phyloP scores from a whole-genome alignment of 1,139 yeast genomes.

The Zhuliangozyma parablackwelliae region DNA sequence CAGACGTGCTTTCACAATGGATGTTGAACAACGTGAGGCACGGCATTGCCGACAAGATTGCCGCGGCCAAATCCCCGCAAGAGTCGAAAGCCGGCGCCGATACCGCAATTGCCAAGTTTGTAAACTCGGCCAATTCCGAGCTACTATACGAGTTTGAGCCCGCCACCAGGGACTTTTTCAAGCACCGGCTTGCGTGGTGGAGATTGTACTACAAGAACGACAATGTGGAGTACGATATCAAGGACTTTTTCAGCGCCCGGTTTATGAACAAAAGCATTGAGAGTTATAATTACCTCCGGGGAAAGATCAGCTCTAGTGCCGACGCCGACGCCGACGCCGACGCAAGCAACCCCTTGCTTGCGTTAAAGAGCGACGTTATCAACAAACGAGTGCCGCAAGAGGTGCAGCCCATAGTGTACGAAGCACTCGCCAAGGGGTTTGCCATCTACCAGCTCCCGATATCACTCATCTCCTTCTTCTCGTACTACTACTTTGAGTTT shows the following conservation, averaged over 20 bases:
- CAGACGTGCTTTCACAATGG: constrained; percentile 22
- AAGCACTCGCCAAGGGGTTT: constrained; percentile 27
- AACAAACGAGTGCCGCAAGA: constrained; percentile 24
- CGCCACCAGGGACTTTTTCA: constrained; percentile 25
- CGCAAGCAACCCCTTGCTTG: constrained; percentile 27
- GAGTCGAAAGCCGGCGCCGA: constrained; percentile 6
- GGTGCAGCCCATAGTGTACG: constrained; percentile 37
- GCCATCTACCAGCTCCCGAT: constrained; percentile 39
- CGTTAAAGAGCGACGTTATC: constrained; percentile 27
- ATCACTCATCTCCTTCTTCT: constrained; percentile 24
- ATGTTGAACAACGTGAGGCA: constrained; percentile 18
- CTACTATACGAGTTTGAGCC: constrained; percentile 35
- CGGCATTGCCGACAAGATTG: constrained; percentile 5
- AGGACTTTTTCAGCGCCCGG: constrained; percentile 31
- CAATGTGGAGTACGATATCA: constrained; percentile 43
- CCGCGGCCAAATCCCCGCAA: constrained; percentile 1
- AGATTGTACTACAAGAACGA: constrained; percentile 41
- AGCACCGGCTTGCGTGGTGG: constrained; percentile 38
- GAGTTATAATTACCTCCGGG: constrained; percentile 33
- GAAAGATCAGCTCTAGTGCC: constrained; percentile 27
- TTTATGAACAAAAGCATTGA: constrained; percentile 42
- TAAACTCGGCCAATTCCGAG: constrained; percentile 33
- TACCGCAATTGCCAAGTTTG: constrained; percentile 25
- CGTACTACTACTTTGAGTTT: constrained; percentile 35
- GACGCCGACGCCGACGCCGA: not conserved